Evolutionary conservation across 1,284 basidiomycete species (phyloP).

Genomic region (Fomitopsis pinicola): DNA sequence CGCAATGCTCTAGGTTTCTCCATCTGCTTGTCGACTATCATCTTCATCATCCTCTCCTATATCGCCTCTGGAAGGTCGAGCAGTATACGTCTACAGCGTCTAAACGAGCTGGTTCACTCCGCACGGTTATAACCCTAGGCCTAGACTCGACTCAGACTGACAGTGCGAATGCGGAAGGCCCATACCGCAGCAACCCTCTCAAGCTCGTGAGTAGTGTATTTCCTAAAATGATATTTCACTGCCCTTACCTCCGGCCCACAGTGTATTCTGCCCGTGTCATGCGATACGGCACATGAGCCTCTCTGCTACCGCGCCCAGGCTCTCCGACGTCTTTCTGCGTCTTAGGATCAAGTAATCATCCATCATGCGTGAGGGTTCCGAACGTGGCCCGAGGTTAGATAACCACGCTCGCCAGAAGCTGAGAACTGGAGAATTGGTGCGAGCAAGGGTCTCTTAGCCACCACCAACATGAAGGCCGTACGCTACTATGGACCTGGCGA

Average conservation of each 20-base stretch:
- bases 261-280: neutral
- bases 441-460: neutral
- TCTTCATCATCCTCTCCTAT: too few species aligned
- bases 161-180: too few species aligned
- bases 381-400: neutral
- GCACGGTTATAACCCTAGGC: too few species aligned
- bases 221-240: too few species aligned
- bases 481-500: slow-evolving; percentile 29
- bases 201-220: too few species aligned
- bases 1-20: too few species aligned
- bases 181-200: too few species aligned
- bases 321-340: neutral
- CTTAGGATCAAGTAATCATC: neutral
- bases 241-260: neutral
- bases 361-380: neutral
- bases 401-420: neutral
- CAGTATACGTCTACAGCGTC: too few species aligned
- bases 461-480: slow-evolving; percentile 19
- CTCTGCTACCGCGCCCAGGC: neutral
- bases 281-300: neutral
- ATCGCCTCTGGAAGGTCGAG: too few species aligned
- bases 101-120: too few species aligned
- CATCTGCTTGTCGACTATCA: too few species aligned
- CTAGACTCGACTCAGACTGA: too few species aligned
- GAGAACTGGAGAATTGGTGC: neutral